Conservation (phyloP, 2,329 filamentous ascomycete genomes). For the Gaeumannomyces sp. region DNA sequence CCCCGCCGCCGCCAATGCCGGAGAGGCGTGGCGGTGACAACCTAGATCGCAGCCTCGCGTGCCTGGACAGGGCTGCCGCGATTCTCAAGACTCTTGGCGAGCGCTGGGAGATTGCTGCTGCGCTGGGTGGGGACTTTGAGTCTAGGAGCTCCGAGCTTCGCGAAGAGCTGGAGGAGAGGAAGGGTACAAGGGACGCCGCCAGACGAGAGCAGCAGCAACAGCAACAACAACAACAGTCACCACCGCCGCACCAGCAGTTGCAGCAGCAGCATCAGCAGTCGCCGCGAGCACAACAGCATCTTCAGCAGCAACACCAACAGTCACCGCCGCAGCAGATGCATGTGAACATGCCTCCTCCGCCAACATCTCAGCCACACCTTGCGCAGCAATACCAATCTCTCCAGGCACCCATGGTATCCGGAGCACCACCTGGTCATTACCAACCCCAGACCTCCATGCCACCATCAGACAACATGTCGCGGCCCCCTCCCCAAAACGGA, state of each 20-base stretch:
- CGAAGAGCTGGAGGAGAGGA: constrained; percentile 35
- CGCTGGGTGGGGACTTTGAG: constrained; percentile 49
- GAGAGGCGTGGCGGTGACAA: constrained; percentile 37
- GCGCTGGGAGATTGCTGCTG: constrained; percentile 51
- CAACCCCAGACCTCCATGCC: constrained; percentile 1
- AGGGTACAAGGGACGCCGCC: constrained; percentile 25
- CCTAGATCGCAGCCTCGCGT: constrained; percentile 48
- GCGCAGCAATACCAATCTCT: constrained; percentile 4
- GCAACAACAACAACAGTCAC: constrained; percentile 22
- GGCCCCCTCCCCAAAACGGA: background rate
- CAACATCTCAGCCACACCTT: background rate
- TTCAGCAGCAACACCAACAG: constrained; percentile 9
- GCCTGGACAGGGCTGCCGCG: constrained; percentile 46
- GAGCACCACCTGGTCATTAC: background rate
- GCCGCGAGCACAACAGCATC: constrained; percentile 24
- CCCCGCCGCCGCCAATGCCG: constrained; percentile 45
- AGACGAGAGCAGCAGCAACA: constrained; percentile 17
- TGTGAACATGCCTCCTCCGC: background rate
- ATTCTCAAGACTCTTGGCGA: constrained; percentile 52
- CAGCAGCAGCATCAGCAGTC: constrained; percentile 26
- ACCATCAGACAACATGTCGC: background rate
- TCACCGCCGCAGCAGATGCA: constrained; percentile 2
- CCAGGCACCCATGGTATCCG: background rate
- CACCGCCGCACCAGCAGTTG: constrained; percentile 26
- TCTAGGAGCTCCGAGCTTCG: constrained; percentile 38